These are phyloP conservation scores for Aspergillus quadricinctus DNA, from an alignment of 2,329 filamentous ascomycete species.

Conservation along the genomic window DNA sequence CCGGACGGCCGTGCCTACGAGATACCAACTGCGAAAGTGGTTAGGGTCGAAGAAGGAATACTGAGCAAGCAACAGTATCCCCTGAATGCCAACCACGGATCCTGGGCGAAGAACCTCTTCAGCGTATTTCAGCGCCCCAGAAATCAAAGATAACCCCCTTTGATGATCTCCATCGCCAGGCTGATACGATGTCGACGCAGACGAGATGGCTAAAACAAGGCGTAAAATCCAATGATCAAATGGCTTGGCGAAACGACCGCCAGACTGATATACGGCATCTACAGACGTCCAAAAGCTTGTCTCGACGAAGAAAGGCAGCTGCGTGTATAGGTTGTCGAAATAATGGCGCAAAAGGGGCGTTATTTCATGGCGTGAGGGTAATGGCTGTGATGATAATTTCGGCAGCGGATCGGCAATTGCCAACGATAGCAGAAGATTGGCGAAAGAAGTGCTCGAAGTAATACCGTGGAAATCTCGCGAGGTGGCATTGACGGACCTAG, in stretches of 20 bases:
- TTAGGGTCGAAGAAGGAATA: conserved; percentile 87
- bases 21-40: conserved; percentile 90
- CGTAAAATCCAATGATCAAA: conserved; percentile 83
- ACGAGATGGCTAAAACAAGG: conserved; percentile 83
- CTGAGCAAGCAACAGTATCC: conserved; percentile 76
- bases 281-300: conserved; percentile 71
- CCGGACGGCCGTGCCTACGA: conserved; percentile 84
- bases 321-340: conserved; percentile 71
- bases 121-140: conserved; percentile 68
- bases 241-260: conserved; percentile 56
- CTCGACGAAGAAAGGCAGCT: conserved; percentile 81
- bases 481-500: conserved; percentile 85
- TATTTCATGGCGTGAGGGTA: conserved; percentile 69
- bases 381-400: conserved; percentile 51
- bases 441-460: conserved; percentile 85
- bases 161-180: conserved; percentile 61
- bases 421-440: conserved; percentile 79
- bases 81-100: conserved; percentile 79
- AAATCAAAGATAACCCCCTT: conserved; percentile 57
- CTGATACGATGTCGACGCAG: conserved; percentile 65
- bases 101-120: conserved; percentile 83
- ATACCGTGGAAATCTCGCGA: conserved; percentile 90
- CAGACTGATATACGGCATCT: conserved; percentile 73
- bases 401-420: conserved; percentile 70
- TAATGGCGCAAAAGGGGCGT: conserved; percentile 75